Evolutionary conservation across 2,329 filamentous ascomycete species (phyloP).

Genomic region (Periconia macrospinosa): DNA sequence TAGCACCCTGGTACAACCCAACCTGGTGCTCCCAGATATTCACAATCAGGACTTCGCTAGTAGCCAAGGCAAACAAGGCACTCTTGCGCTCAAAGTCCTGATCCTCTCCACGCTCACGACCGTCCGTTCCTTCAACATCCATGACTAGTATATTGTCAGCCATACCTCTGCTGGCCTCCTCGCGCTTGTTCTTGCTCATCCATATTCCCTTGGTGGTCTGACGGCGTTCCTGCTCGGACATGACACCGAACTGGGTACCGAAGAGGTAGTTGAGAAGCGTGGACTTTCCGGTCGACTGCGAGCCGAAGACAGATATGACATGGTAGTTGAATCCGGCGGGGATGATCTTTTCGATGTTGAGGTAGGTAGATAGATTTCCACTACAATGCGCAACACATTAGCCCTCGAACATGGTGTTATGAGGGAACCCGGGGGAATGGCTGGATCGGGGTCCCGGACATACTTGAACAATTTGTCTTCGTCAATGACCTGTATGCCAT

Average conservation of each 20-base stretch:
- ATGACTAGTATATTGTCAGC: conserved; percentile 98
- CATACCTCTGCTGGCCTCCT: conserved; percentile 63
- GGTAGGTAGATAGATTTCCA: conserved; percentile 76
- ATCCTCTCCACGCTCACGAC: conserved; percentile 92
- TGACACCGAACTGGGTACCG: conserved; percentile 93
- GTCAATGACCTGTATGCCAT: conserved; percentile 96
- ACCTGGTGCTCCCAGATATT: conserved; percentile 99
- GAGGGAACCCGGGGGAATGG: background rate
- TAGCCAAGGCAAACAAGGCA: conserved; percentile 93
- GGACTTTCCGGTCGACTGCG: conserved; percentile 97
- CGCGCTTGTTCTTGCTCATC: conserved; percentile 94
- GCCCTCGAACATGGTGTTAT: conserved; percentile 6
- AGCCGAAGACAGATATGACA: conserved; percentile 97
- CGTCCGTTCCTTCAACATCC: conserved; percentile 98
- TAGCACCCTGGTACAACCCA: conserved; percentile 94
- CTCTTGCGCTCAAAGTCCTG: conserved; percentile 99
- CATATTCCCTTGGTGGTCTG: conserved; percentile 99
- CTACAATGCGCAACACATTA: conserved; percentile 51
- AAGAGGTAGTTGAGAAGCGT: conserved; percentile 96
- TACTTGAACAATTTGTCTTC: conserved; percentile 98
- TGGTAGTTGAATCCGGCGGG: conserved; percentile 98
- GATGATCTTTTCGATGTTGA: conserved; percentile 76
- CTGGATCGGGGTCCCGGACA: conserved; percentile 34
- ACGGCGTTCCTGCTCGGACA: conserved; percentile 90
- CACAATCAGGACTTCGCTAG: conserved; percentile 95